Conservation (phyloP, 148 eudicot genomes). For the Tetragonia tetragonoides region DNA sequence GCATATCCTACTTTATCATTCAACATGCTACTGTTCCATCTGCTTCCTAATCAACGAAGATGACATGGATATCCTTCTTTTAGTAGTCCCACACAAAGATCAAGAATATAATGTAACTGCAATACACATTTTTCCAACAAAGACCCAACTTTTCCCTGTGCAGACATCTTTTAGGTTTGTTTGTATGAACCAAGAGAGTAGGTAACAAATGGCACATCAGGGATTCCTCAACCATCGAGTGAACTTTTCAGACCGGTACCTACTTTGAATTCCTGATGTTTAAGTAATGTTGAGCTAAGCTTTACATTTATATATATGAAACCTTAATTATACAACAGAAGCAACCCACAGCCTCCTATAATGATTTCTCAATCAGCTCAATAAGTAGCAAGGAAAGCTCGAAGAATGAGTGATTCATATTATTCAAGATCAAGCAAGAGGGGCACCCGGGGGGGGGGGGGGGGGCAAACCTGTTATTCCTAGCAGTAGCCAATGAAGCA, state of each 20-base stretch:
- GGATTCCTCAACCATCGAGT: neutral
- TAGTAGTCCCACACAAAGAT: neutral
- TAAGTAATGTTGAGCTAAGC: neutral
- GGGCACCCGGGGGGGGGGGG: neutral
- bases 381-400: neutral
- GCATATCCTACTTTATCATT: conserved; percentile 6
- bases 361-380: neutral
- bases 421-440: neutral
- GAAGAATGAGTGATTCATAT: neutral
- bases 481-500: conserved; percentile 45
- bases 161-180: neutral
- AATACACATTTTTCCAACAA: neutral
- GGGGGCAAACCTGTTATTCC: conserved; percentile 48
- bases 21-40: neutral
- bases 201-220: neutral
- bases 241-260: neutral
- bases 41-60: neutral
- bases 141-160: neutral
- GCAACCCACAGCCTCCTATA: neutral
- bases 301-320: neutral
- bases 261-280: neutral
- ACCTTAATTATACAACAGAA: neutral
- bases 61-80: neutral
- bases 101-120: neutral
- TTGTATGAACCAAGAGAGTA: neutral